Evolutionary conservation across 768 basidiomycete genomes (phyloP).

Genomic region (Pilatotrama ljubarskyi): DNA sequence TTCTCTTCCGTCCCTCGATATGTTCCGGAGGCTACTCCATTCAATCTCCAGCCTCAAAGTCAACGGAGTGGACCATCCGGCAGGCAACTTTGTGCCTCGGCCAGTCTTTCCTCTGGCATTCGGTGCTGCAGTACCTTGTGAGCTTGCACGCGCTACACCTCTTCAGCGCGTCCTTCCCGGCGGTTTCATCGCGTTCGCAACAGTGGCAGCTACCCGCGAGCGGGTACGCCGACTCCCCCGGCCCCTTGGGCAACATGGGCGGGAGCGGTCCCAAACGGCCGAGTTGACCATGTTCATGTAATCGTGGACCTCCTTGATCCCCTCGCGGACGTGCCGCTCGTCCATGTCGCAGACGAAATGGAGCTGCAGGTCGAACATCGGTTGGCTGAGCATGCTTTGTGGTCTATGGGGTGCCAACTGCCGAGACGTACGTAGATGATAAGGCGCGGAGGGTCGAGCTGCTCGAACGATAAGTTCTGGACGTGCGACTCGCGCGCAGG

Average conservation of each 20-base stretch:
- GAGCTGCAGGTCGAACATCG: neutral
- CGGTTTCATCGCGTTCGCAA: conserved; percentile 17
- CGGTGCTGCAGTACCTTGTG: conserved; percentile 13
- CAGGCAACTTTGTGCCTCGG: conserved; percentile 19
- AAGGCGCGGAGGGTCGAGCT: conserved; percentile 13
- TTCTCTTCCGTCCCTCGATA: no score
- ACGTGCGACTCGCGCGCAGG: conserved; percentile 10
- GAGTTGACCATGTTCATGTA: no score
- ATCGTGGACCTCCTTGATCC: no score
- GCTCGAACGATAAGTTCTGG: conserved; percentile 7
- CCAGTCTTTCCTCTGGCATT: conserved; percentile 23
- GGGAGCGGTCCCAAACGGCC: no score
- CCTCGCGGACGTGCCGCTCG: no score
- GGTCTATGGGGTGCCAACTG: no score
- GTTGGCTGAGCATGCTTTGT: no score
- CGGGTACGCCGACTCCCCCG: no score
- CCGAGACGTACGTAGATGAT: conserved; percentile 7
- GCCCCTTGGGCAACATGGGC: no score
- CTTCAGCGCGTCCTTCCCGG: neutral
- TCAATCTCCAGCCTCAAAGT: no score
- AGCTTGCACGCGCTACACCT: conserved; percentile 20
- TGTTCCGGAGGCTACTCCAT: no score
- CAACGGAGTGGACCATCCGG: conserved; percentile 10
- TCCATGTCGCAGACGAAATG: conserved; percentile 18
- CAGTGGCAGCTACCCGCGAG: conserved; percentile 19